Evolutionary conservation across 768 basidiomycete genomes (phyloP), one percentile per base, ranked within the genome.

Genomic region (Russula dissimulans): DNA sequence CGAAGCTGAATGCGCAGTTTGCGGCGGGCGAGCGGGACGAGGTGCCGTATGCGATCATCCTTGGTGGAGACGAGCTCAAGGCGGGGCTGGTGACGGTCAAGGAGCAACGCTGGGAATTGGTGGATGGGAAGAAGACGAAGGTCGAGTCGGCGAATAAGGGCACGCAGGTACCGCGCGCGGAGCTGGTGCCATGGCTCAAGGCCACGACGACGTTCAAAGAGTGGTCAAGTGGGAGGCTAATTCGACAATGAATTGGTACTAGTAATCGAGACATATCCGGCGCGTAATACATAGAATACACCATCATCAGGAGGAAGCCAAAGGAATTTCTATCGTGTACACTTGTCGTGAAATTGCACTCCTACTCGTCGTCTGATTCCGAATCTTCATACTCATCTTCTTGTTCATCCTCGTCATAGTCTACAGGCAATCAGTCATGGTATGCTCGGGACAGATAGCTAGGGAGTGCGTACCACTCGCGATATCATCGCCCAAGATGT

Each of bases 1-100:
- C 97, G 0, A 97, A 97, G 71, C 72, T 92, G 38, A 79, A 79
- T 0, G 78, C 83, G 3, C 95, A 99, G 69, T 97, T 95, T 69
- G 89, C 89, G 22, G 86, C 87, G 1, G 90, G 89, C 31, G 97
- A 97, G 74, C 85, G 77, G 69, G 95, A 97, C 68, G 87, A 91
- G 64, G 91, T 91, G 44, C 95, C 95, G 0, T 97, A 92, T 72
- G 94, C 89, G 2, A 80, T 97, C 58, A 90, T 98, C 65, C 75
- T 98, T n/a, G 95, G 93, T 9, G 81, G 80, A 1, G 86, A 89
- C 58, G 95, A 99, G 75, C 75, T 93, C 57, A 85, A 84, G 68
- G 80, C 81, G 48, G 97, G 95, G 4, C 74, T 88, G 42, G 92
- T 97, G 34, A 82, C 85, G 41, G 89, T 99, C 58, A 97, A 97